Evolutionary conservation across 495 filamentous ascomycete species (phyloP).

Genomic region (Daldinia decipiens): DNA sequence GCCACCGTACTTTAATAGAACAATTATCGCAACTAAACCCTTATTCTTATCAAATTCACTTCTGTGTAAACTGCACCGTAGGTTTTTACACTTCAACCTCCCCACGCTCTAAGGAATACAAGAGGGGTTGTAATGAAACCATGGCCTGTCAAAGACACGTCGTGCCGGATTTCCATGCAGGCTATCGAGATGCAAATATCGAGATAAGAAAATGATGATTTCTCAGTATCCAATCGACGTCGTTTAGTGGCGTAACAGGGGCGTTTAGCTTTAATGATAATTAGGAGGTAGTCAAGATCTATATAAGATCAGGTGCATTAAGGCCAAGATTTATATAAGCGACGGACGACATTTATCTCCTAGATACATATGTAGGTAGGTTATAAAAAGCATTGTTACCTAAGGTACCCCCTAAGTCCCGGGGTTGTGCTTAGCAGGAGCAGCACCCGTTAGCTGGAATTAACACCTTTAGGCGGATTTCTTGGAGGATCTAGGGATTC

Average conservation of each 20-base stretch:
- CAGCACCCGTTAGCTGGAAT: background rate
- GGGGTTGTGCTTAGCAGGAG: background rate
- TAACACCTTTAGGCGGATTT: background rate
- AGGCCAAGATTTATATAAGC: background rate
- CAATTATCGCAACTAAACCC: too few species aligned
- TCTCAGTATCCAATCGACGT: background rate
- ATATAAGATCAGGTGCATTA: background rate
- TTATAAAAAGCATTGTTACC: background rate
- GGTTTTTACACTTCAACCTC: conserved; percentile 2
- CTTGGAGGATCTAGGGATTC: background rate
- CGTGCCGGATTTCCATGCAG: background rate
- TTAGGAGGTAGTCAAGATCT: background rate
- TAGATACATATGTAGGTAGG: background rate
- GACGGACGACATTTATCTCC: background rate
- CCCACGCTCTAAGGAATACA: background rate
- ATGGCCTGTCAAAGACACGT: background rate
- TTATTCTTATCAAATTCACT: background rate
- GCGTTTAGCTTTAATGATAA: background rate
- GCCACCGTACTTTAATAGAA: background rate
- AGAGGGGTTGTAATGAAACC: background rate
- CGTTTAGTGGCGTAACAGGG: background rate
- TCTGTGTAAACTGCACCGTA: background rate
- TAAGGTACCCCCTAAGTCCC: background rate
- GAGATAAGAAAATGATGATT: too few species aligned
- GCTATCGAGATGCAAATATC: background rate